phyloP scores from a whole-genome alignment of 805 yeast genomes.

The Geotrichum ghanense region DNA sequence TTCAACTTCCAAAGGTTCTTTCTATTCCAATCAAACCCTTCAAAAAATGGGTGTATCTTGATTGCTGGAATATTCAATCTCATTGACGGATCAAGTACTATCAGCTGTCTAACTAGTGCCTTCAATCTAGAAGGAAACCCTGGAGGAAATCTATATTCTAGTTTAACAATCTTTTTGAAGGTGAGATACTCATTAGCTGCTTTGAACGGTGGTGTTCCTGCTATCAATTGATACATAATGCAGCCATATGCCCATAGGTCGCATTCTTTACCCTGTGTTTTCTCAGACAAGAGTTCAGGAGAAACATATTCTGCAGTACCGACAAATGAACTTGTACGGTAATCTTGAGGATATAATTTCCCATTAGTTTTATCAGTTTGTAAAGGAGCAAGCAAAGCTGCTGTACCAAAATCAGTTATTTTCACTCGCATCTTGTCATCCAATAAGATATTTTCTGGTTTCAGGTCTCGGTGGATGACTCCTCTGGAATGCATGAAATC shows the following conservation, averaged over 20 bases:
- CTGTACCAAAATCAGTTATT: constrained; percentile 97
- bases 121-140: constrained; percentile 53
- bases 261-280: constrained; percentile 70
- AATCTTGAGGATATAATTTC: constrained; percentile 26
- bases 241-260: constrained; percentile 96
- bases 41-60: constrained; percentile 63
- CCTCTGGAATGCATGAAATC: constrained; percentile 82
- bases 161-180: constrained; percentile 74
- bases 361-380: constrained; percentile 14
- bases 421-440: constrained; percentile 79
- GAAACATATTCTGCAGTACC: constrained; percentile 97
- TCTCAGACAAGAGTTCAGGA: constrained; percentile 73
- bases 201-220: constrained; percentile 83
- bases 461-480: constrained; percentile 85
- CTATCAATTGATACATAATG: constrained; percentile 68
- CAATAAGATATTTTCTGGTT: constrained; percentile 85
- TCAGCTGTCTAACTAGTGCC: constrained; percentile 52
- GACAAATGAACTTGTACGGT: constrained; percentile 58
- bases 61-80: constrained; percentile 49
- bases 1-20: constrained; percentile 55
- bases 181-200: constrained; percentile 78
- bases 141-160: constrained; percentile 62
- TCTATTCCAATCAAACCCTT: constrained; percentile 57
- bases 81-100: constrained; percentile 59
- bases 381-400: constrained; percentile 48